Evolutionary conservation across 345 rosid genomes (phyloP).

Genomic region (Boechera retrofracta): DNA sequence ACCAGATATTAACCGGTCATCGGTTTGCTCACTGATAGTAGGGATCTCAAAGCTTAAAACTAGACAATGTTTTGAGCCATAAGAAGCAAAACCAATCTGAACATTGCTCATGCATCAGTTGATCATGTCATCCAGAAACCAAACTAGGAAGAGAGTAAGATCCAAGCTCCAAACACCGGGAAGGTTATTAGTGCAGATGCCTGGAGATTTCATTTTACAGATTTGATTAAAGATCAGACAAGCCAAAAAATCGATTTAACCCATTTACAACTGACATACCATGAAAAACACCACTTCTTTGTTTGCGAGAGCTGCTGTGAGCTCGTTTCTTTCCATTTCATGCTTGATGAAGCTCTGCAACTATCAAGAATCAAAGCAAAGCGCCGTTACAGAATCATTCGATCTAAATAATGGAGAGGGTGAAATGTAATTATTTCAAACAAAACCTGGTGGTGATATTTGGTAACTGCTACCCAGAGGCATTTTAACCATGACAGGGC

Average conservation of each 20-base stretch:
- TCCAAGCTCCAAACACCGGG: constrained; percentile 71
- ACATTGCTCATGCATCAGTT: constrained; percentile 7
- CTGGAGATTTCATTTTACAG: constrained; percentile 48
- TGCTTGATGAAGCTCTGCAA: constrained; percentile 70
- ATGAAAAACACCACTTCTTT: constrained; percentile 71
- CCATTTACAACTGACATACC: constrained; percentile 50
- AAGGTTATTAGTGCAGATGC: constrained; percentile 75
- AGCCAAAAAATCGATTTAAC: constrained; percentile 1
- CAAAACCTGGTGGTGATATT: constrained; percentile 82
- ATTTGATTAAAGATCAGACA: constrained; percentile 1
- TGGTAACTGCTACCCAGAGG: constrained; percentile 53
- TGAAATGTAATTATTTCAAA: constrained; percentile 11
- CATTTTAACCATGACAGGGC: constrained; percentile 47
- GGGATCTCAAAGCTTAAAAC: constrained; percentile 5
- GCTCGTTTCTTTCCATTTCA: constrained; percentile 65
- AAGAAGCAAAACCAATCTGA: neutral
- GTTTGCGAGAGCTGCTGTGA: constrained; percentile 66
- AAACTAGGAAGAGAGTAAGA: constrained; percentile 50
- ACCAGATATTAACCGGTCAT: neutral
- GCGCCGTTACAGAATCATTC: neutral
- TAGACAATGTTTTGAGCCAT: constrained; percentile 13
- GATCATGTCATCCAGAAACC: constrained; percentile 21
- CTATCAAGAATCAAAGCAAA: constrained; percentile 45
- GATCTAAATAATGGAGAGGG: neutral
- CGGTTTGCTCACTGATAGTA: neutral